Base-by-base conservation (phyloP, 257 asterid genomes). In the Solanum etuberosum region DNA sequence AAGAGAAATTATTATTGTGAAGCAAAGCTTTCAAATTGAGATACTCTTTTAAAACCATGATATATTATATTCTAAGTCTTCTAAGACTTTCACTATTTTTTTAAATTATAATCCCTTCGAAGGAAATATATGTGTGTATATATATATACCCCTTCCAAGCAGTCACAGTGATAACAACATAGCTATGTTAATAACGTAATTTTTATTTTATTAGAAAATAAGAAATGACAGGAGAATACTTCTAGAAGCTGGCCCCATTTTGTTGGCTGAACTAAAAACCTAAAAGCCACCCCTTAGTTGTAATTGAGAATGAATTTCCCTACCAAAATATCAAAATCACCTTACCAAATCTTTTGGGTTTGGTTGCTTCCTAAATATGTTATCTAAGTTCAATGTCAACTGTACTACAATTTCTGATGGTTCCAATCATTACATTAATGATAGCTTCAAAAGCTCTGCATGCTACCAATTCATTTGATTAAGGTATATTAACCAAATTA, bases 201-300 rank as follows among this genome's bases (percentile, higher is more conserved):
- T 20, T 54, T 54, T 54, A 7, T 7, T 54, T 20, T 54, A 54
- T 43, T 25, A 16, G 27, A 43, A 80, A 78, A 80, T 11, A 23
- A 27, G 67, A 80, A 80, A 29, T 77, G 84, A 43, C 7, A 32
- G 73, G 25, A 57, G 46, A 57, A 25, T 77, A 23, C 87, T 84
- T 84, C 87, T 65, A 84, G 80, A 84, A 84, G 21, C 42, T 84
- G 87, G 68, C 65, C 87, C 78, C 63, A 84, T 20, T 35, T 65
- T 84, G 80, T 65, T 84, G 77, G 87, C 87, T 65, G 87, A 84
- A 63, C 63, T 68, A 84, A 84, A 84, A 38, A 80, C 65, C 84
- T 46, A 80, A 43, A 43, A 46, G 40, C 40, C 59, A 27, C 65
- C 84, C 21, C 37, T 80, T 27, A 43, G 40, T 80, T 80, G 84